Conservation (phyloP, 305 asterid genomes). For the Solanum hybrid region DNA sequence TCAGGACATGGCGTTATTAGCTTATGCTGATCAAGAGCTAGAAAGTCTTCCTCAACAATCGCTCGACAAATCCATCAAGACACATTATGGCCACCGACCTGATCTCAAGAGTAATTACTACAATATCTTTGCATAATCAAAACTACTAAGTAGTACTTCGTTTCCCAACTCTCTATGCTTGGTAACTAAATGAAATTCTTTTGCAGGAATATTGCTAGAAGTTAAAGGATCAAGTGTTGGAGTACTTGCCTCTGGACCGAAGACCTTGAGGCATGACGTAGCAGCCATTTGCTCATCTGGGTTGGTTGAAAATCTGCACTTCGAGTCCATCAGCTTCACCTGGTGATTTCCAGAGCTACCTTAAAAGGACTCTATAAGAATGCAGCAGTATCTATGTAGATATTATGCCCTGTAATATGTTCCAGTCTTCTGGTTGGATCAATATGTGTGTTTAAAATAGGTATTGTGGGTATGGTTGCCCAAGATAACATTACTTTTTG, state of each 20-base stretch:
- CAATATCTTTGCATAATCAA: neutral
- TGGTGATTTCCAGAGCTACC: slow-evolving; percentile 25
- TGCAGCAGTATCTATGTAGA: neutral
- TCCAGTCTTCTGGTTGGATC: neutral
- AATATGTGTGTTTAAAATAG: neutral
- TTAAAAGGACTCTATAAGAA: neutral
- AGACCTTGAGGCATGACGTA: slow-evolving; percentile 67
- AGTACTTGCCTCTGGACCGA: slow-evolving; percentile 73
- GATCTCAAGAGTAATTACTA: slow-evolving; percentile 39
- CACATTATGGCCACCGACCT: slow-evolving; percentile 55
- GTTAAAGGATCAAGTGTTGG: slow-evolving; percentile 64
- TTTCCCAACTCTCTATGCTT: neutral
- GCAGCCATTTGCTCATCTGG: slow-evolving; percentile 73
- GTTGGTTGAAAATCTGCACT: slow-evolving; percentile 52
- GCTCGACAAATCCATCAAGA: slow-evolving; percentile 33
- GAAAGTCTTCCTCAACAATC: slow-evolving; percentile 55
- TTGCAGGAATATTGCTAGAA: slow-evolving; percentile 51
- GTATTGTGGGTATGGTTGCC: neutral
- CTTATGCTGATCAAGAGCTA: slow-evolving; percentile 35
- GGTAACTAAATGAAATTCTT: neutral
- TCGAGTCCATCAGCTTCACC: slow-evolving; percentile 68
- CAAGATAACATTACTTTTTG: neutral
- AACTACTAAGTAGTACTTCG: neutral
- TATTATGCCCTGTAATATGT: neutral
- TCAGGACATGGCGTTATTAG: slow-evolving; percentile 25